Conservation (phyloP, 331 rosid species). For the Phaseolus coccineus region DNA sequence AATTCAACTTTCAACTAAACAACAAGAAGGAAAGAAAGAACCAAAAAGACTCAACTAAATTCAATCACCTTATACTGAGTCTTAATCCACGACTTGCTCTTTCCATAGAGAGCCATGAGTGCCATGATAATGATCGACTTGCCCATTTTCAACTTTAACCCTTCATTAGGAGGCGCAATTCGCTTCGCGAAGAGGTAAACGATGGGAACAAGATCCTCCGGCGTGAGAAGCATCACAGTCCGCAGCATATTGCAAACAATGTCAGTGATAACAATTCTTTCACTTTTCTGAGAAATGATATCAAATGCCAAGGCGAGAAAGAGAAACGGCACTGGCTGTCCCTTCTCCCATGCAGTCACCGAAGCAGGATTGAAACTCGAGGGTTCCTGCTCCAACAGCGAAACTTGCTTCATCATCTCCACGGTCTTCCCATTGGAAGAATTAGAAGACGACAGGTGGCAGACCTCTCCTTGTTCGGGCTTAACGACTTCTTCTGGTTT, state of each 20-base stretch:
- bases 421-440: conserved; percentile 44
- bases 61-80: conserved; percentile 68
- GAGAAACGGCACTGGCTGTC: conserved; percentile 71
- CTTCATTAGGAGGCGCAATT: conserved; percentile 83
- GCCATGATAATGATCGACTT: conserved; percentile 86
- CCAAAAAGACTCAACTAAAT: conserved; percentile 3
- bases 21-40: neutral
- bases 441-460: conserved; percentile 9
- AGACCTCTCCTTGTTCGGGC: conserved; percentile 39
- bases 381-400: conserved; percentile 65
- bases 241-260: conserved; percentile 83
- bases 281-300: conserved; percentile 59
- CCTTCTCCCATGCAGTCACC: conserved; percentile 69
- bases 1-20: neutral
- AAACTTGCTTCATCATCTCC: conserved; percentile 59
- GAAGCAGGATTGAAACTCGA: conserved; percentile 61
- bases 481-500: conserved; percentile 1
- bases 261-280: conserved; percentile 80
- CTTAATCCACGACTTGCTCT: conserved; percentile 69
- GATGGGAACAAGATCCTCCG: conserved; percentile 69
- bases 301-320: conserved; percentile 71
- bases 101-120: conserved; percentile 82
- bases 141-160: conserved; percentile 84
- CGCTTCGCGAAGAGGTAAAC: conserved; percentile 73
- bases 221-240: conserved; percentile 73